phyloP scores from a whole-genome alignment of 345 rosid genomes.

The Dipteronia sinensis region DNA sequence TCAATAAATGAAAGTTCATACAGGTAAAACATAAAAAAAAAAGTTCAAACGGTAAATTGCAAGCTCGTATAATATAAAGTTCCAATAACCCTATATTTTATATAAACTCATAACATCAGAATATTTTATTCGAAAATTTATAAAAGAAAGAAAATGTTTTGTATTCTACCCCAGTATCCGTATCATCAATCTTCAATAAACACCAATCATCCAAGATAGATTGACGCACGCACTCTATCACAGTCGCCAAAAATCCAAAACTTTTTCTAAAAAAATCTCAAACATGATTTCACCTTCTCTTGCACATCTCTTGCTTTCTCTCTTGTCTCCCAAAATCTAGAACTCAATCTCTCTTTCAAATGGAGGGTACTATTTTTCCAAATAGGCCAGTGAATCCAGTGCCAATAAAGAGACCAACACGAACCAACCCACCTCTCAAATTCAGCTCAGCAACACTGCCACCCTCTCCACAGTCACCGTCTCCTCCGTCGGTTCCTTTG shows the following conservation, averaged over 20 bases:
- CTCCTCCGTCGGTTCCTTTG: conserved; percentile 55
- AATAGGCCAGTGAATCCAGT: conserved; percentile 56
- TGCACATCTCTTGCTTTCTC: not conserved
- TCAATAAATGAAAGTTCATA: too few species aligned
- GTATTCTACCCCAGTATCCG: not conserved
- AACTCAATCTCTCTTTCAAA: conserved; percentile 18
- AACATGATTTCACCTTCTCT: not conserved
- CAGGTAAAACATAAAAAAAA: too few species aligned
- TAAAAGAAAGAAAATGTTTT: too few species aligned
- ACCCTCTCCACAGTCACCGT: conserved; percentile 47
- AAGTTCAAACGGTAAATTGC: too few species aligned
- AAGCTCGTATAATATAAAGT: too few species aligned
- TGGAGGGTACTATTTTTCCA: conserved; percentile 77
- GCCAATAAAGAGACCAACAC: conserved; percentile 41
- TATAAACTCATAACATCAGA: too few species aligned
- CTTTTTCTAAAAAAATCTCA: not conserved
- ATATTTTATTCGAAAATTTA: too few species aligned
- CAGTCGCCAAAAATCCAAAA: not conserved
- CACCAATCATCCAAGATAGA: conserved; percentile 7
- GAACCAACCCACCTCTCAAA: conserved; percentile 44
- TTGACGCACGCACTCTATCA: not conserved
- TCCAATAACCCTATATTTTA: too few species aligned
- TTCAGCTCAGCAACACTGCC: conserved; percentile 69
- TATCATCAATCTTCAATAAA: conserved; percentile 10
- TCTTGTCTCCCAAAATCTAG: not conserved